phyloP scores from a whole-genome alignment of 2,329 filamentous ascomycete genomes.

The Colletotrichum viniferum region DNA sequence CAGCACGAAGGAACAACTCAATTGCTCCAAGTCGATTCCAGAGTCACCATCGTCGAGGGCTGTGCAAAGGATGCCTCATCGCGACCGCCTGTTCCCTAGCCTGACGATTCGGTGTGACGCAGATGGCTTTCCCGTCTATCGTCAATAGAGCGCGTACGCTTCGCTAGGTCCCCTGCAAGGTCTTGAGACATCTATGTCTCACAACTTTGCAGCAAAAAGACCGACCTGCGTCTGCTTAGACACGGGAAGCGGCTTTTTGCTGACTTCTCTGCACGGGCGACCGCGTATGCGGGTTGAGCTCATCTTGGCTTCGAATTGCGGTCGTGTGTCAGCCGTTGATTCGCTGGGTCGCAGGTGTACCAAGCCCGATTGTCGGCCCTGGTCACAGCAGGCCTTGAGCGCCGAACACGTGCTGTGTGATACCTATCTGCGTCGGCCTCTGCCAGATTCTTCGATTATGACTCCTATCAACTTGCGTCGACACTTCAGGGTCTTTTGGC shows the following conservation, averaged over 20 bases:
- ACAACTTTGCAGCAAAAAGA: background rate
- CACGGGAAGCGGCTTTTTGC: background rate
- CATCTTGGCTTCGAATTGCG: conserved; percentile 8
- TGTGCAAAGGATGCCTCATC: background rate
- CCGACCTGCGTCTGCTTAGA: conserved; percentile 1
- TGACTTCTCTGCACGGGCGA: background rate
- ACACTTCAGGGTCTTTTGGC: background rate
- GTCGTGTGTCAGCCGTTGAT: conserved; percentile 21
- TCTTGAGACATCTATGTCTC: background rate
- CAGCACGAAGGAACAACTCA: background rate
- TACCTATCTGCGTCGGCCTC: background rate
- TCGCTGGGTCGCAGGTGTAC: conserved; percentile 11
- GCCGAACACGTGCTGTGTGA: conserved; percentile 9
- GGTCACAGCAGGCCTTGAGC: background rate
- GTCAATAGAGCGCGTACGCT: background rate
- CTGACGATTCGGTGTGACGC: background rate
- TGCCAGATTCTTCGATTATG: background rate
- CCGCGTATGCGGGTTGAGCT: background rate
- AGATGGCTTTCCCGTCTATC: background rate
- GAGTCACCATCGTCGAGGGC: background rate
- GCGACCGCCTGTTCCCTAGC: background rate
- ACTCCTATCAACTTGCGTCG: background rate
- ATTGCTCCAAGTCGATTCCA: background rate
- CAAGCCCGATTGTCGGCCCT: conserved; percentile 6
- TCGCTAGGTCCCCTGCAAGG: background rate